A percentile compares a stretch with the other conserved stretches of the same genome.
These are phyloP conservation scores for Paracoccidioides lutzii DNA, from an alignment of 2,329 filamentous ascomycete genomes.

Conservation along the genomic window DNA sequence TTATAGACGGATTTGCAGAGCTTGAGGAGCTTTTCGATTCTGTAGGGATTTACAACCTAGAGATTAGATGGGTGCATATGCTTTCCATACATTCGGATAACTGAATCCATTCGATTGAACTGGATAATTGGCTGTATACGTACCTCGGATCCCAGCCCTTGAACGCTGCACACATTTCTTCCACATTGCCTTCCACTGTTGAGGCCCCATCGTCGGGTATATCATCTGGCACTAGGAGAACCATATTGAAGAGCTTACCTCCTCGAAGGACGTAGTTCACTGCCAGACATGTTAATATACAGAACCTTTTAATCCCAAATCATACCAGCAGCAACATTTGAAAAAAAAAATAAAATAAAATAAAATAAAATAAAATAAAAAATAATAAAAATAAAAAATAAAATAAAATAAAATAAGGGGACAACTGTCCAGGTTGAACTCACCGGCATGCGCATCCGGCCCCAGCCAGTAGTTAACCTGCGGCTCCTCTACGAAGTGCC, in stretches of 20 bases:
- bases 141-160: constrained; percentile 44
- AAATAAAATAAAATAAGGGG: neutral
- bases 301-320: too few relatives aligned
- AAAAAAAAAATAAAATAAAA: too few relatives aligned
- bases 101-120: neutral
- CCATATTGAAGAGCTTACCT: constrained; percentile 48
- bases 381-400: neutral
- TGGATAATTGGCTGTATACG: neutral
- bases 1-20: constrained; percentile 48
- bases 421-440: neutral
- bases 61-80: too few relatives aligned
- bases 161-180: constrained; percentile 43
- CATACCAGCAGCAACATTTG: too few relatives aligned
- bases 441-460: constrained; percentile 36
- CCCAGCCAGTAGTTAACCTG: constrained; percentile 44
- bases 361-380: neutral
- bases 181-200: constrained; percentile 37
- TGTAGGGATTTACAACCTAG: constrained; percentile 7
- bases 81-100: too few relatives aligned
- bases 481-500: constrained; percentile 33
- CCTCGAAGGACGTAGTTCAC: constrained; percentile 49
- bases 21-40: constrained; percentile 42
- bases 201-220: constrained; percentile 42
- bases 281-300: constrained; percentile 7
- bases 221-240: constrained; percentile 52